Conservation (phyloP, 768 basidiomycete species). For the Tricholomella constricta region DNA sequence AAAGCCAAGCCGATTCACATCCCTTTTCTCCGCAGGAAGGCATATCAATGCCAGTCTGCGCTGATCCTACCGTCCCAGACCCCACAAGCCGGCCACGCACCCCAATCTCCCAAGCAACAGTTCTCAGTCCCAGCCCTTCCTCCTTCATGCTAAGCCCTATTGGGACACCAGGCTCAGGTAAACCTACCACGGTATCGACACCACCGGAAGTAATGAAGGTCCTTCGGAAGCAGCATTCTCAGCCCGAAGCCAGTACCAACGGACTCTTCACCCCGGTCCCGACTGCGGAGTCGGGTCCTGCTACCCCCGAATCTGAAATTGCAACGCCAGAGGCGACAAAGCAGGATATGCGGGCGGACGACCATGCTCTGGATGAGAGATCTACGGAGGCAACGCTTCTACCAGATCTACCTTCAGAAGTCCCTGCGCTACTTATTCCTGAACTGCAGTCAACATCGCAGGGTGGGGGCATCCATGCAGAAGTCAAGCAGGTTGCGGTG, state of each 20-base stretch:
- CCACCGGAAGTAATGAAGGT: conserved; percentile 24
- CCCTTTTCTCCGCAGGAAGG: neutral
- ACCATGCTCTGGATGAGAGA: neutral
- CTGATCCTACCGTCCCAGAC: conserved; percentile 42
- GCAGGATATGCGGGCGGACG: no score
- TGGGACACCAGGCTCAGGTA: conserved; percentile 20
- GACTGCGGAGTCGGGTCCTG: neutral
- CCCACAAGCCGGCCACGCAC: conserved; percentile 25
- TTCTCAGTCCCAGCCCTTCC: conserved; percentile 23
- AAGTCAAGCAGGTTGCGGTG: neutral
- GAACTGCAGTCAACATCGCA: neutral
- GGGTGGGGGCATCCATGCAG: neutral
- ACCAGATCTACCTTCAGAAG: neutral
- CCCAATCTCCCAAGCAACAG: conserved; percentile 12
- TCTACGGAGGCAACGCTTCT: neutral
- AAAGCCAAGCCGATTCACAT: neutral
- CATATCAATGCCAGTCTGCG: conserved; percentile 42
- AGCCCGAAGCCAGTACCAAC: conserved; percentile 17
- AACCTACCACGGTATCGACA: conserved; percentile 14
- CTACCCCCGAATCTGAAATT: neutral
- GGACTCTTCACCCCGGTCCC: conserved; percentile 40
- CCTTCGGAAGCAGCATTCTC: conserved; percentile 15
- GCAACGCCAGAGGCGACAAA: neutral
- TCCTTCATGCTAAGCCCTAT: conserved; percentile 19
- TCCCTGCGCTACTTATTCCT: neutral